Evolutionary conservation across 129 eudicot genomes (phyloP).

Genomic region (Gnaphalium uliginosum): DNA sequence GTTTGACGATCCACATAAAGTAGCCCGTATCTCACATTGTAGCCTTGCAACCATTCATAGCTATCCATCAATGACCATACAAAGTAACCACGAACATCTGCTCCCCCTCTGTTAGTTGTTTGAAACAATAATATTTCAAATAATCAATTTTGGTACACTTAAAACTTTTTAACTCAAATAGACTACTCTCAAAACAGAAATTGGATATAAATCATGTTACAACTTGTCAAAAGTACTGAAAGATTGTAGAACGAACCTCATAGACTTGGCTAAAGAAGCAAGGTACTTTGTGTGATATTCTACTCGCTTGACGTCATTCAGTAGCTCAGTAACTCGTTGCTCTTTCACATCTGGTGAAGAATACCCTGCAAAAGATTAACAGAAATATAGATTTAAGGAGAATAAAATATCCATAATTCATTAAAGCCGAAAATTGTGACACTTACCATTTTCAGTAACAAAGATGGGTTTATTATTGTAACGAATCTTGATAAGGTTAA

Average conservation of each 20-base stretch:
- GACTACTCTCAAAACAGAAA: too few relatives aligned
- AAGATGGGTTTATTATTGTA: constrained; percentile 62
- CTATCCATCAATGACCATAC: constrained; percentile 79
- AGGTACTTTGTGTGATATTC: constrained; percentile 56
- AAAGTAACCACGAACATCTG: constrained; percentile 83
- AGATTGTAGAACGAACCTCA: constrained; percentile 42
- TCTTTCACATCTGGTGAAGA: constrained; percentile 35
- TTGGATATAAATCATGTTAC: too few relatives aligned
- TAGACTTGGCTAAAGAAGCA: constrained; percentile 52
- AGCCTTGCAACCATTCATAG: constrained; percentile 76
- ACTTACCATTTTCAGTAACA: constrained; percentile 73
- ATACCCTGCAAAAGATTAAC: constrained; percentile 42
- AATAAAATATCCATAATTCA: neutral
- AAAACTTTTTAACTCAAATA: too few relatives aligned
- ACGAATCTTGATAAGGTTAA: constrained; percentile 46
- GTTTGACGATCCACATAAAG: constrained; percentile 56
- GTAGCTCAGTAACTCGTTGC: constrained; percentile 23
- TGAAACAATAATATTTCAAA: constrained; percentile 6
- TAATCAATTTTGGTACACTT: constrained; percentile 4
- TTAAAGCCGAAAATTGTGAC: neutral
- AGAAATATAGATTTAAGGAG: neutral
- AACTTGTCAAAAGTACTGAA: neutral
- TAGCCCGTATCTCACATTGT: constrained; percentile 48
- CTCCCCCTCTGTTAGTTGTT: constrained; percentile 52
- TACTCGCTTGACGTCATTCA: constrained; percentile 53